Evolutionary conservation across 208 protist genomes (phyloP).

Genomic region (Angomonas deanei): DNA sequence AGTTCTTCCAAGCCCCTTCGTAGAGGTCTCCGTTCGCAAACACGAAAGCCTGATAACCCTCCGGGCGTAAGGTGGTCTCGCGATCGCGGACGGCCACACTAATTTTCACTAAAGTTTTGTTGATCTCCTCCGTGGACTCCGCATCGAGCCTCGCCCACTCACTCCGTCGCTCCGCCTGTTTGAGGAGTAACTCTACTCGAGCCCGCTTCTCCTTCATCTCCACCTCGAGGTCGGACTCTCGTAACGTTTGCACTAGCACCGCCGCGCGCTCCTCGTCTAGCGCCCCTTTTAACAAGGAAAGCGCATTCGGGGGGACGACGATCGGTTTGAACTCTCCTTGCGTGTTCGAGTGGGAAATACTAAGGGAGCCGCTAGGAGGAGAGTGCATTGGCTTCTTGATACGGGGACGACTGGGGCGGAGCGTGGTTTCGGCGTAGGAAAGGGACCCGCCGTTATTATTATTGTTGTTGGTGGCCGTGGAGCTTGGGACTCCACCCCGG

Average conservation of each 20-base stretch:
- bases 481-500: background rate
- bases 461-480: background rate
- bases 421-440: too few species aligned
- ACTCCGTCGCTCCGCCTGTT: slow-evolving; percentile 46
- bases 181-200: slow-evolving; percentile 32
- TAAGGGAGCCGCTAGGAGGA: background rate
- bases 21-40: slow-evolving; percentile 84
- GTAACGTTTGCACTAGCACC: slow-evolving; percentile 25
- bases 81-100: slow-evolving; percentile 54
- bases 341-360: background rate
- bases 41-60: slow-evolving; percentile 77
- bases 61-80: slow-evolving; percentile 39
- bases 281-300: slow-evolving; percentile 31
- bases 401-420: too few species aligned
- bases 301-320: slow-evolving; percentile 32
- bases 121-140: slow-evolving; percentile 25
- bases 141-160: slow-evolving; percentile 35
- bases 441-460: too few species aligned
- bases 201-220: slow-evolving; percentile 37
- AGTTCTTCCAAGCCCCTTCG: slow-evolving; percentile 88
- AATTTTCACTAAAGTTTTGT: slow-evolving; percentile 42
- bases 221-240: slow-evolving; percentile 18
- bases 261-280: slow-evolving; percentile 39
- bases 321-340: slow-evolving; percentile 8
- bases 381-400: too few species aligned